Evolutionary conservation across 179 eudicot species (phyloP), one percentile per base, ranked within the genome.

Genomic region (Amaranthus tricolor): DNA sequence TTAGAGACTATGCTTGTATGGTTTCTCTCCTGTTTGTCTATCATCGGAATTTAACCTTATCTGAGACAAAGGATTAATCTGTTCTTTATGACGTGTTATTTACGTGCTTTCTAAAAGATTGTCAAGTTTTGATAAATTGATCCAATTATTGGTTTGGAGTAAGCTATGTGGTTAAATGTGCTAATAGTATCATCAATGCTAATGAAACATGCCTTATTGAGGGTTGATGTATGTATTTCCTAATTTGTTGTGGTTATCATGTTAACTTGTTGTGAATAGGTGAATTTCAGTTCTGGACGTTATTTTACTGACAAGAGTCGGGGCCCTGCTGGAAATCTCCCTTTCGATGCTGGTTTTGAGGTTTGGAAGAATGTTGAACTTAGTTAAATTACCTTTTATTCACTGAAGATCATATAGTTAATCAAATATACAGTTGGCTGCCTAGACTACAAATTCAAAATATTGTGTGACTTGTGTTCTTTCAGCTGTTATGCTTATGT

Each of bases 271-370:
- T 72, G 43, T 81, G 77, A 72, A 68, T 88, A 95, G 99, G 95
- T 95, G 40, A 95, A 95, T 86, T 95, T 89, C 79, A 90, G 95
- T 82, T 93, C 99, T 24, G 98, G 99, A 16, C 87, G 91, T 76
- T 95, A 95, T 74, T 95, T 93, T 78, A 81, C 88, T 81, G 95
- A 89, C 75, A 88, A 73, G 55, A 79, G 70, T 74, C 75, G 78
- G 43, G 93, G 89, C 45, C 67, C 84, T 56, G 77, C 79, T 66
- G 75, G 89, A 52, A 85, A 54, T 20, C 97, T 95, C 74, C 99
- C 99, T 74, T 91, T 89, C 81, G 93, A 95, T 84, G 97, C 97
- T 79, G 99, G 99, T 57, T 95, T 95, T 76, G 99, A 95, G 97
- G 98, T 95, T 70, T 8, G 72, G 16, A 54, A 61, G 71, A 17